Conservation (phyloP, 768 basidiomycete genomes). For the Kwoniella newhampshirensis region DNA sequence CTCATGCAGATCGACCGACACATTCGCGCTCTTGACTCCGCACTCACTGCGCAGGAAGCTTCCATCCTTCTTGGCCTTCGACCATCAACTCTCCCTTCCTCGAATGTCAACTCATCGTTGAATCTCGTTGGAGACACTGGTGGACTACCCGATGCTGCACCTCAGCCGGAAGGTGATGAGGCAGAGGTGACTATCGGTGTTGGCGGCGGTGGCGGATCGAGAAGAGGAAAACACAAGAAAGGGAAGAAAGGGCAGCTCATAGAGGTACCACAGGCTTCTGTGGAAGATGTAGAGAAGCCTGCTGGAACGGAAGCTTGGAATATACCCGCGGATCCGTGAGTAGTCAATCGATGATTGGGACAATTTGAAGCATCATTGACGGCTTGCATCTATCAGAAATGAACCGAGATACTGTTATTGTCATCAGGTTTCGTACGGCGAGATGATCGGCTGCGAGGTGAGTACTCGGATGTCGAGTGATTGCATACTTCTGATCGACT, state of each 20-base stretch:
- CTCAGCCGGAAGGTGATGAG: constrained; percentile 7
- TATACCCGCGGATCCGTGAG: constrained; percentile 45
- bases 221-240: constrained; percentile 13
- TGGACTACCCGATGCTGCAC: constrained; percentile 1
- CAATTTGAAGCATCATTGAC: too few relatives aligned
- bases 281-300: background rate
- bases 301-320: constrained; percentile 11
- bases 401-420: constrained; percentile 53
- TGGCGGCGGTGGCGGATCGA: constrained; percentile 4
- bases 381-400: constrained; percentile 24
- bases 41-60: constrained; percentile 47
- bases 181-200: constrained; percentile 13
- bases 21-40: constrained; percentile 52
- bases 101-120: constrained; percentile 27
- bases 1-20: constrained; percentile 50
- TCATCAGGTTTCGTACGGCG: constrained; percentile 47
- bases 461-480: constrained; percentile 14
- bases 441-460: constrained; percentile 53
- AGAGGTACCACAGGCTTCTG: background rate
- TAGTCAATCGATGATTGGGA: background rate
- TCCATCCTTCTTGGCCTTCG: constrained; percentile 47
- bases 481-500: background rate
- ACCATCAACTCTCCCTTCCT: constrained; percentile 41
- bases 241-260: constrained; percentile 20
- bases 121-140: constrained; percentile 15